Conservation (phyloP, 257 asterid genomes). For the Nemophila menziesii region DNA sequence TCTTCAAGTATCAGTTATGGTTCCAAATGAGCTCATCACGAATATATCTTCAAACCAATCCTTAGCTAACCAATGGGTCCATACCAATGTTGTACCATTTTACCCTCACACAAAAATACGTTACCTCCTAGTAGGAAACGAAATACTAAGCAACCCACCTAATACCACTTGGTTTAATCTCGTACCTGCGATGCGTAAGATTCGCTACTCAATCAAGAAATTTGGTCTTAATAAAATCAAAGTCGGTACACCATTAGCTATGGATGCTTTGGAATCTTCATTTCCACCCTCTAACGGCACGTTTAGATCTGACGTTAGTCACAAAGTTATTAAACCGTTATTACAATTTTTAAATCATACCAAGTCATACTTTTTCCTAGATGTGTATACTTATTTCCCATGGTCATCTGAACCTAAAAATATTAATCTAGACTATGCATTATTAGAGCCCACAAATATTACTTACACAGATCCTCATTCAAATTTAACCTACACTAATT, state of each 20-base stretch:
- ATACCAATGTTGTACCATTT: conserved; percentile 45
- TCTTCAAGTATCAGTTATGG: conserved; percentile 71
- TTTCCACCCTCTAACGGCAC: conserved; percentile 78
- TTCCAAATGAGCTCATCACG: conserved; percentile 65
- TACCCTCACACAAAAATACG: conserved; percentile 66
- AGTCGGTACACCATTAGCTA: conserved; percentile 76
- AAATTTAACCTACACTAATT: conserved; percentile 46
- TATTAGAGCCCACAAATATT: conserved; percentile 37
- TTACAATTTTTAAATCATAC: conserved; percentile 48
- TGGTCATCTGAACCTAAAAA: conserved; percentile 47
- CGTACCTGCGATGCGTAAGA: conserved; percentile 76
- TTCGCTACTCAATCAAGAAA: conserved; percentile 46
- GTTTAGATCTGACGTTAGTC: conserved; percentile 50
- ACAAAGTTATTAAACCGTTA: conserved; percentile 44
- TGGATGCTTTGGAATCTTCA: conserved; percentile 63
- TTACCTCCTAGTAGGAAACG: conserved; percentile 86
- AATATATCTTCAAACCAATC: conserved; percentile 50
- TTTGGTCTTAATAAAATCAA: conserved; percentile 45
- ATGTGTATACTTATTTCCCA: conserved; percentile 72
- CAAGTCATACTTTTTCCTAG: conserved; percentile 72
- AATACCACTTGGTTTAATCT: conserved; percentile 73
- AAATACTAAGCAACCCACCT: conserved; percentile 59
- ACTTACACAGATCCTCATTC: conserved; percentile 58
- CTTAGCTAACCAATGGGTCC: conserved; percentile 68
- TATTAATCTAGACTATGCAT: conserved; percentile 61